Evolutionary conservation across 768 basidiomycete genomes (phyloP).

Genomic region (Mycena kentingensis): DNA sequence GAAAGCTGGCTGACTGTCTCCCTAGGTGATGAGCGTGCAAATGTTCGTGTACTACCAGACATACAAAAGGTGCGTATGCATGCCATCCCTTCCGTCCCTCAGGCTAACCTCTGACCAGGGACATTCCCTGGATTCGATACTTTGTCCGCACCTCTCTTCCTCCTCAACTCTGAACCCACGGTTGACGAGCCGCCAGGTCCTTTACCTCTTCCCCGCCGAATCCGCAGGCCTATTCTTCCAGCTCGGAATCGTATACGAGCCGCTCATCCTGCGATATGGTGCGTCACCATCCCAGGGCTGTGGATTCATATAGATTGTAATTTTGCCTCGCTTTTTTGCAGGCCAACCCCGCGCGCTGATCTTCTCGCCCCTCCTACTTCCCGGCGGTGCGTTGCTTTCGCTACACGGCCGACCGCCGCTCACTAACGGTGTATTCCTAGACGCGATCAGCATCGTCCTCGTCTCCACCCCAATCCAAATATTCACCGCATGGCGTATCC

Average conservation of each 20-base stretch:
- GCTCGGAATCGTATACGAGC: constrained; percentile 2
- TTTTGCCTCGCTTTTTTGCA: neutral
- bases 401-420: too few species aligned
- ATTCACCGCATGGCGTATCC: neutral
- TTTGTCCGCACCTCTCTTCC: constrained; percentile 26
- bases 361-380: neutral
- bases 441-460: too few species aligned
- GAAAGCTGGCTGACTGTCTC: neutral
- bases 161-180: neutral
- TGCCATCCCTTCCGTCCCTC: neutral
- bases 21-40: constrained; percentile 36
- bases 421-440: too few species aligned
- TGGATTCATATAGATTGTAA: neutral
- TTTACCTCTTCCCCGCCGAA: too few species aligned
- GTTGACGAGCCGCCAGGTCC: too few species aligned
- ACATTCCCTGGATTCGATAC: constrained; percentile 34
- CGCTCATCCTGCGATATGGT: constrained; percentile 6
- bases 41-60: constrained; percentile 37
- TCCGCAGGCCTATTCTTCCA: neutral
- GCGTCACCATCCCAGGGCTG: neutral
- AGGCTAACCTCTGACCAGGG: constrained; percentile 24
- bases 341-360: neutral
- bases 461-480: neutral
- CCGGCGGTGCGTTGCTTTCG: too few species aligned
- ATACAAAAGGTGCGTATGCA: constrained; percentile 32